Percentiles rank a stretch among this genome's conserved stretches.
Evolutionary conservation across 805 yeast genomes (phyloP).

Genomic region (Metschnikowia lachancei): DNA sequence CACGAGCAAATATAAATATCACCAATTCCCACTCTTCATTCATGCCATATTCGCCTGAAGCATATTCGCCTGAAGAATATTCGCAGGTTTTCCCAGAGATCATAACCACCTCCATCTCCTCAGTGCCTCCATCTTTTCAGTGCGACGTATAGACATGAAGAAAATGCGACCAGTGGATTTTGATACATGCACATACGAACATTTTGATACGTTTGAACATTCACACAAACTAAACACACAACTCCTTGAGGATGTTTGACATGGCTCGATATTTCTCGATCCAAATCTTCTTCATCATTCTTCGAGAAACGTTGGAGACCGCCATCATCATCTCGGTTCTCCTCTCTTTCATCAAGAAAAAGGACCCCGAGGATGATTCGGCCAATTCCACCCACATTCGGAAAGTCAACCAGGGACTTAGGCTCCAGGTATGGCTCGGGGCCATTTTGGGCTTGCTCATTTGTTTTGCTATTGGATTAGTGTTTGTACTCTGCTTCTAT

Average conservation of each 20-base stretch:
- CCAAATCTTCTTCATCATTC: slow-evolving; percentile 69
- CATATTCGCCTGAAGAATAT: no score
- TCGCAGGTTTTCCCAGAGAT: no score
- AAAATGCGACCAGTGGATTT: no score
- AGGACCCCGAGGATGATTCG: slow-evolving; percentile 15
- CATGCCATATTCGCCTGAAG: no score
- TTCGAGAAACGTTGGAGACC: slow-evolving; percentile 72
- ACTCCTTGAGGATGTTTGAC: slow-evolving; percentile 14
- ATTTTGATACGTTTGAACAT: no score
- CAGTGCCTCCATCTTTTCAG: no score
- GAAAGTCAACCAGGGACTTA: slow-evolving; percentile 16
- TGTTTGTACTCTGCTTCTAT: slow-evolving; percentile 69
- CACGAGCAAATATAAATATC: no score
- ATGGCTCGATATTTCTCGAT: slow-evolving; percentile 51
- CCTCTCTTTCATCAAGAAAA: slow-evolving; percentile 64
- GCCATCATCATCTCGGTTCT: slow-evolving; percentile 74
- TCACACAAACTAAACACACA: no score
- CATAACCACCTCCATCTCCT: no score
- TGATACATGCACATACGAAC: no score
- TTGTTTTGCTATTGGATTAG: slow-evolving; percentile 70
- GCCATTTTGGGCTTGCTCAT: slow-evolving; percentile 67
- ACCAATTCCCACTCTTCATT: no score
- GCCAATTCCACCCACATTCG: slow-evolving; percentile 12
- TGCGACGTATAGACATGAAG: no score
- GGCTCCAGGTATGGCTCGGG: slow-evolving; percentile 77